Conservation (phyloP, 257 asterid species). For the Jacaranda mimosifolia region DNA sequence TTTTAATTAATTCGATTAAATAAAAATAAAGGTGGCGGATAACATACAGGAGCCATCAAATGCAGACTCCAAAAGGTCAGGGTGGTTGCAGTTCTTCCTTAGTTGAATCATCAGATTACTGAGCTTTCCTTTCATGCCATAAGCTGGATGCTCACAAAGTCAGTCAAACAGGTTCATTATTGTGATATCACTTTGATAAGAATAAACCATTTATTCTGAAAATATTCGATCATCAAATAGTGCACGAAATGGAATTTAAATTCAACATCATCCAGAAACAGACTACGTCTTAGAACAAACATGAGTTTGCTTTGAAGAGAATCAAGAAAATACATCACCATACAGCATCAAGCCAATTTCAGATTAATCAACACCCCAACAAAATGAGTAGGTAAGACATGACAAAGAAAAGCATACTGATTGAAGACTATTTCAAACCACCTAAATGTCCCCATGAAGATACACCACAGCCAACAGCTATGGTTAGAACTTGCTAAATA, state of each 20-base stretch:
- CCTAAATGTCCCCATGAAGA: constrained; percentile 12
- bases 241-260: not conserved
- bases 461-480: not conserved
- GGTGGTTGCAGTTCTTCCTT: constrained; percentile 97
- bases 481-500: not conserved
- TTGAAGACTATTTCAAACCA: not conserved
- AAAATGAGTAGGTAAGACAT: not conserved
- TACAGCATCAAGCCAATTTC: not conserved
- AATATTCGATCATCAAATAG: not conserved
- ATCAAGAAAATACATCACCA: constrained; percentile 3
- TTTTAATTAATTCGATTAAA: constrained; percentile 2
- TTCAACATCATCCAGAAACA: not conserved
- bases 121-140: constrained; percentile 77
- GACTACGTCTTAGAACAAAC: not conserved
- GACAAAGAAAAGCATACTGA: not conserved
- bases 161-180: constrained; percentile 26
- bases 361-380: constrained; percentile 1
- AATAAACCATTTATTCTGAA: not conserved
- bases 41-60: constrained; percentile 87
- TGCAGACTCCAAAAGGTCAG: constrained; percentile 91
- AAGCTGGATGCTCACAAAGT: constrained; percentile 59
- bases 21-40: constrained; percentile 26
- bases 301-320: not conserved
- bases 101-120: constrained; percentile 91
- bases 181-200: constrained; percentile 14